phyloP scores from a whole-genome alignment of 2,329 filamentous ascomycete genomes.

The Sporothrix schenckii region DNA sequence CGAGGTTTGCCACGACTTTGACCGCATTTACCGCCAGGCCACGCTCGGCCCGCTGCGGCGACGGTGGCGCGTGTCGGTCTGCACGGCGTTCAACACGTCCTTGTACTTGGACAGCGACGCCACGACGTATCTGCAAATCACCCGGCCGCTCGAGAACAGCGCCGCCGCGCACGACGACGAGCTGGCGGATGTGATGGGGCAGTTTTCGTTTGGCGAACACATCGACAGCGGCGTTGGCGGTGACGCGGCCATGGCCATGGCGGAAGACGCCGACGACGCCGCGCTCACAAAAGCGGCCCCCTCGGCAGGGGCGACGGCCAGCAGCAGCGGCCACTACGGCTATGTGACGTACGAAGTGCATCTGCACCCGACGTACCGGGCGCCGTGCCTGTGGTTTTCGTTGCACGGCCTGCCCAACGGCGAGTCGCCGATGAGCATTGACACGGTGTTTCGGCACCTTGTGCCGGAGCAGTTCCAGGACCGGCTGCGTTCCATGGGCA shows the following conservation, averaged over 20 bases:
- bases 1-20: constrained; percentile 65
- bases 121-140: constrained; percentile 60
- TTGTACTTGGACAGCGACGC: constrained; percentile 50
- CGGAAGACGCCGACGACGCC: constrained; percentile 44
- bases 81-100: constrained; percentile 54
- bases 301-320: constrained; percentile 25
- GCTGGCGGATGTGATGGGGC: constrained; percentile 52
- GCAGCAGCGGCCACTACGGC: constrained; percentile 42
- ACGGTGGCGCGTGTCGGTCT: constrained; percentile 59
- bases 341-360: constrained; percentile 73
- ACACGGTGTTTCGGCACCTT: constrained; percentile 70
- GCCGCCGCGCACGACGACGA: constrained; percentile 45
- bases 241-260: constrained; percentile 18
- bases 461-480: constrained; percentile 68
- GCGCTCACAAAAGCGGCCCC: constrained; percentile 43
- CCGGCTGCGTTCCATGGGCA: constrained; percentile 61
- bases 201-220: constrained; percentile 49
- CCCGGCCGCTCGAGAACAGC: constrained; percentile 54
- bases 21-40: constrained; percentile 61
- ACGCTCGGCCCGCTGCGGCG: constrained; percentile 58
- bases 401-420: constrained; percentile 60
- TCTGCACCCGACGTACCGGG: constrained; percentile 72
- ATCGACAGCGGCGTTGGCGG: constrained; percentile 5
- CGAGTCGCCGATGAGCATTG: constrained; percentile 63
- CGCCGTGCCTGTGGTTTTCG: constrained; percentile 76